Base-by-base conservation (phyloP, 2,329 filamentous ascomycete species). In the Venturia pyrina region DNA sequence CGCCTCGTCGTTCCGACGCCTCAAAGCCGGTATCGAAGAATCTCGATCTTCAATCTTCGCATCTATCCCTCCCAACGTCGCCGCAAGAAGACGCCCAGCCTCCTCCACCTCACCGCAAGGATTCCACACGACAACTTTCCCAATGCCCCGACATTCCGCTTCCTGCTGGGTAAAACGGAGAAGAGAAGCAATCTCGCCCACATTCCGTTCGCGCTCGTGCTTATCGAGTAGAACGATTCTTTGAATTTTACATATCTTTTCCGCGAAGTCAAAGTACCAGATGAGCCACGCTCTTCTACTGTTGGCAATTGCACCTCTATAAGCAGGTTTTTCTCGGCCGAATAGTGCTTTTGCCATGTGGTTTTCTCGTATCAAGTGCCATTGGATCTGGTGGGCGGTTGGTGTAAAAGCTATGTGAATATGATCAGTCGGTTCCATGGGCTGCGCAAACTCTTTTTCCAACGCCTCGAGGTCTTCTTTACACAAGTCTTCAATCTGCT, bases 221-320 rank as follows among this genome's bases (percentile, higher is more conserved):
- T 50, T 53, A 34, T 63, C 46, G n/a, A 63, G 44, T 6, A 53
- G 10, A 5, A 63, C 62, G 24, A 63, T 63, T 50, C 62, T 19
- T 17, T 63, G 62, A 1, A 63, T 24, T 21, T 53, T 53, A 10
- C 37, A 32, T 41, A 53, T 63, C 32, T 21, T 37, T 43, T 50
- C 62, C 3, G 34, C 34, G 5, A 34, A 8, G 34, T 63, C 62
- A 21, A 48, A 50, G 32, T 63, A 53, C 46, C 41, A 63, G 24
- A 48, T 21, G 2, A 63, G 37, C 62, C 62, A 63, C 13, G 44
- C 62, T 48, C 44, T 46, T 63, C 43, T 46, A 24, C 43, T 63
- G 10, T 17, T n/a, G 24, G 62, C 43, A 21, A 63, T 50, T 4
- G 32, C 46, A 34, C 62, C 62, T 63, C 44, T 11, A 28, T 6